A percentile compares a stretch with the other conserved stretches of the same genome.
phyloP scores from a whole-genome alignment of 805 yeast genomes.

The Ogataea thermomethanolica region DNA sequence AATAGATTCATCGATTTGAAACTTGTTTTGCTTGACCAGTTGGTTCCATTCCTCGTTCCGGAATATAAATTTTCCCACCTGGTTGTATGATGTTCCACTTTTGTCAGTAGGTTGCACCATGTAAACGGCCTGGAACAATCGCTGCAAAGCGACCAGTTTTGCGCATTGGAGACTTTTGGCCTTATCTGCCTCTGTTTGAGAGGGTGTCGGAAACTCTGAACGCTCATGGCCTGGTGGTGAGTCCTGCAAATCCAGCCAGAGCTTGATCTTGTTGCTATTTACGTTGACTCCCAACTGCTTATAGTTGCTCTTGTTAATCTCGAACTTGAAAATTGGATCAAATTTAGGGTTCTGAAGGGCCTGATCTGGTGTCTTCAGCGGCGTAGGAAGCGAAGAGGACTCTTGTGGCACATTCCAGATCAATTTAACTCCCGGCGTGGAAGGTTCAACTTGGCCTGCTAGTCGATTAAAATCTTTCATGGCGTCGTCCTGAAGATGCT shows the following conservation, averaged over 20 bases:
- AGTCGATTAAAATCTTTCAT: slow-evolving; percentile 24
- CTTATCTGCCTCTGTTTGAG: slow-evolving; percentile 42
- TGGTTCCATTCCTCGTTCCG: slow-evolving; percentile 39
- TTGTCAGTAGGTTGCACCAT: slow-evolving; percentile 21
- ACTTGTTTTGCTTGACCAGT: slow-evolving; percentile 32
- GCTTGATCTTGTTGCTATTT: slow-evolving; percentile 24
- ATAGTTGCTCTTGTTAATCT: slow-evolving; percentile 23
- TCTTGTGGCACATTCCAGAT: slow-evolving; percentile 13
- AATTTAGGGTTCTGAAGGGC: slow-evolving; percentile 24
- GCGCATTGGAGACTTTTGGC: slow-evolving; percentile 25
- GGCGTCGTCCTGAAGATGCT: slow-evolving; percentile 20
- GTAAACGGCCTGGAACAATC: slow-evolving; percentile 42
- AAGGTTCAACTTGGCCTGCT: slow-evolving; percentile 14
- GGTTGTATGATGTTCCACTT: slow-evolving; percentile 18
- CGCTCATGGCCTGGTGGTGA: slow-evolving; percentile 58
- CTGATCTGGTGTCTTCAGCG: slow-evolving; percentile 23
- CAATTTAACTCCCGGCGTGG: slow-evolving; percentile 14
- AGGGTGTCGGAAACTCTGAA: slow-evolving; percentile 58
- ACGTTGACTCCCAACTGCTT: slow-evolving; percentile 15
- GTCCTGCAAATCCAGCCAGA: slow-evolving; percentile 31
- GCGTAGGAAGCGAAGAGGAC: slow-evolving; percentile 18
- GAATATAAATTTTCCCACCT: slow-evolving; percentile 43
- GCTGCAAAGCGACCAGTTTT: slow-evolving; percentile 38
- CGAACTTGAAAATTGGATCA: slow-evolving; percentile 28
- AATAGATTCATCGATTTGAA: slow-evolving; percentile 37